A percentile compares a stretch with the other conserved stretches of the same genome.
phyloP scores from a whole-genome alignment of 2,329 filamentous ascomycete genomes.

The Rhinocladiella similis region DNA sequence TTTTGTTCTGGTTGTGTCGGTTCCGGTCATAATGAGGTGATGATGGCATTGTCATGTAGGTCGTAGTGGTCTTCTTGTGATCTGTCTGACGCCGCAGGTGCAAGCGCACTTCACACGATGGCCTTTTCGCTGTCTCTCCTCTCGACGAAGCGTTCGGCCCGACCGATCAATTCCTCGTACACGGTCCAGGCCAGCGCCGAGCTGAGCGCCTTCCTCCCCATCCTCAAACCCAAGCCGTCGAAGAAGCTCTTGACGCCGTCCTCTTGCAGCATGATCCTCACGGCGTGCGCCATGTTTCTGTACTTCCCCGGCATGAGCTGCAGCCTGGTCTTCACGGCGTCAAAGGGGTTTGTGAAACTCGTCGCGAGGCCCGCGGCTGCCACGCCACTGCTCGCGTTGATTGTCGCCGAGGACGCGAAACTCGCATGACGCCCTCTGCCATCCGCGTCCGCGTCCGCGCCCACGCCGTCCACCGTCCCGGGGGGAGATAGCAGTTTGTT shows the following conservation, averaged over 20 bases:
- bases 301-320: constrained; percentile 86
- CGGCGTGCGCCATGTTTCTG: constrained; percentile 77
- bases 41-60: too few relatives aligned
- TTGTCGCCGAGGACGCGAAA: constrained; percentile 55
- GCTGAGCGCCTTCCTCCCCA: constrained; percentile 88
- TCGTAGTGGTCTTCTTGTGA: too few relatives aligned
- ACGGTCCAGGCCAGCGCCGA: constrained; percentile 96
- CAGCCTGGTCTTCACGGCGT: constrained; percentile 91
- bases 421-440: constrained; percentile 2
- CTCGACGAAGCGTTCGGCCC: constrained; percentile 55
- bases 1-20: too few relatives aligned
- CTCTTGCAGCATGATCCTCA: constrained; percentile 73
- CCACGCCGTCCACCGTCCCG: too few relatives aligned
- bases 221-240: constrained; percentile 80
- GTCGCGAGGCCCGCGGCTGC: constrained; percentile 81
- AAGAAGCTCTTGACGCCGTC: constrained; percentile 80
- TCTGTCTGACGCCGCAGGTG: too few relatives aligned
- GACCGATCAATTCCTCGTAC: constrained; percentile 87
- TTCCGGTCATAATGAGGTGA: too few relatives aligned
- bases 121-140: constrained; percentile 15
- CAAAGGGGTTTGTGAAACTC: constrained; percentile 90
- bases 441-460: constrained; percentile 29
- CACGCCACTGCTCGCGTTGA: constrained; percentile 84
- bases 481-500: constrained; percentile 32
- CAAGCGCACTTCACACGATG: constrained; percentile 24